Evolutionary conservation across 129 eudicot genomes (phyloP).

Genomic region (Helianthus tuberosus): DNA sequence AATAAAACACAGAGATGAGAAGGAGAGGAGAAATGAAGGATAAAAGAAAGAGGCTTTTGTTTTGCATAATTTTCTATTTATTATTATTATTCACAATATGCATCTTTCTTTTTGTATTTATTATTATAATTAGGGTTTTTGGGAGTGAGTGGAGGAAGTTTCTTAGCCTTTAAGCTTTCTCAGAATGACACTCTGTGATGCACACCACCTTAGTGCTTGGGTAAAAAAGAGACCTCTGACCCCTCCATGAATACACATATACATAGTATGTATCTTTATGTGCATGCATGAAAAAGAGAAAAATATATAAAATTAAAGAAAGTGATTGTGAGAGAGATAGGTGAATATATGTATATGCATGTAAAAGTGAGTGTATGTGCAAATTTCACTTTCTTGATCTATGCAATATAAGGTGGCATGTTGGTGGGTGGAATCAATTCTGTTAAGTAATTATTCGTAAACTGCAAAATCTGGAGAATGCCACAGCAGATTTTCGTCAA

Average conservation of each 20-base stretch:
- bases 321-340: conserved; percentile 11
- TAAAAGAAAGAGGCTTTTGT: conserved; percentile 43
- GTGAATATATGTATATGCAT: conserved; percentile 25
- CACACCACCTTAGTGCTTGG: conserved; percentile 51
- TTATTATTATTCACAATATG: conserved; percentile 3
- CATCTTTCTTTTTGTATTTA: conserved; percentile 53
- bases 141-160: conserved; percentile 54
- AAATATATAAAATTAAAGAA: neutral
- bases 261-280: conserved; percentile 13
- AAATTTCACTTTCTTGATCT: conserved; percentile 28
- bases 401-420: conserved; percentile 39
- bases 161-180: conserved; percentile 72
- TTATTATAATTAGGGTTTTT: conserved; percentile 61
- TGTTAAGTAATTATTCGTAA: conserved; percentile 25
- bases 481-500: conserved; percentile 20
- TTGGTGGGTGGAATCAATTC: conserved; percentile 34
- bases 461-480: conserved; percentile 20
- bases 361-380: conserved; percentile 24
- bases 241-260: conserved; percentile 19
- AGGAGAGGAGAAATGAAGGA: conserved; percentile 37
- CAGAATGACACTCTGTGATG: conserved; percentile 27
- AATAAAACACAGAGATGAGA: conserved; percentile 35
- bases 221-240: conserved; percentile 42
- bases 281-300: conserved; percentile 25
- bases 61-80: conserved; percentile 24